Base-by-base conservation (phyloP, 768 basidiomycete genomes). In the Collybiopsis luxurians region DNA sequence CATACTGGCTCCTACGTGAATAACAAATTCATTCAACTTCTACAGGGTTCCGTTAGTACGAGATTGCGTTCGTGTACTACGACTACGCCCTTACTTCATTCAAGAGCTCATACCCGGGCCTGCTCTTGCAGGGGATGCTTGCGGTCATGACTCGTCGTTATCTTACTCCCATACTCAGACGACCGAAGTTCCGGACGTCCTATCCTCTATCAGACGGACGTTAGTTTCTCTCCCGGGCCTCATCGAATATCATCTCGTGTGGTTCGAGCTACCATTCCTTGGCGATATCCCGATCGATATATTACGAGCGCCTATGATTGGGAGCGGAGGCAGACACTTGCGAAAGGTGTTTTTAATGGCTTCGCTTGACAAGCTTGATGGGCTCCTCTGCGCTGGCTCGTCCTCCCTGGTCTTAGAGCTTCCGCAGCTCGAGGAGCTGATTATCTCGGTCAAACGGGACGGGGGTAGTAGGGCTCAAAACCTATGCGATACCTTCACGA, bases 321-420 rank as follows among this genome's bases (percentile, higher is more conserved):
- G 40, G 19, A 42, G n/a, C 19, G 48, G 23, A 36, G 57, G 39
- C 26, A 28, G 23, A 60, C 59, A 34, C 61, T 60, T 3, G 58
- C 39, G 34, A 58, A 64, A 45, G 61, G 58, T 7, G 55, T 64
- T 34, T 53, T 42, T 43, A 9, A 55, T 48, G 31, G 30, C 59
- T 13, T 47, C 44, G 10, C 61, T 61, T 39, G 43, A 27, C 17
- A 60, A 64, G 36, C 57, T 64, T 11, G 30, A 23, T 10, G 43
- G 57, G 21, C 51, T 42, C 4, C 67, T 39, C 59, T 60, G 17
- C 31, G 60, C 64, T 17, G 58, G 62, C 13, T 61, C 60, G 15
- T 60, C 65, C 56, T 64, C 57, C n/a, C n/a, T n/a, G n/a, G n/a
- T n/a, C 43, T 61, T 58, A 15, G 59, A 65, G 36, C 60, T 69